Evolutionary conservation across 495 filamentous ascomycete species (phyloP).

Genomic region (Podospora bellae-mahoneyi): DNA sequence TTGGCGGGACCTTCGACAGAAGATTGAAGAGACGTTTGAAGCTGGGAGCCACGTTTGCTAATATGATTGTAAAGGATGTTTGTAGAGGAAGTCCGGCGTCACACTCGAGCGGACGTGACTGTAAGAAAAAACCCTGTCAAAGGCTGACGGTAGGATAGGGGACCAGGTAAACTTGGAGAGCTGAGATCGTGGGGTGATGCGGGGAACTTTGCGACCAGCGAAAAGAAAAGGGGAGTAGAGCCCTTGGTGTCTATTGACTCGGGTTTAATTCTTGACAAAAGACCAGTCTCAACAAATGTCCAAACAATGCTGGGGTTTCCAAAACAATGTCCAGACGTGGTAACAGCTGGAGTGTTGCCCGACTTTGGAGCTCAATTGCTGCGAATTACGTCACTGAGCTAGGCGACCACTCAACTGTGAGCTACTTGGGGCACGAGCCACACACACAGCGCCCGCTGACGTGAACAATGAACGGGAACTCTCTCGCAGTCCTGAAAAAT

Average conservation of each 20-base stretch:
- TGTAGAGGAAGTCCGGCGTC: not conserved
- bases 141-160: not conserved
- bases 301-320: not conserved
- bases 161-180: not conserved
- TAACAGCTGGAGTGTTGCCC: not conserved
- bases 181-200: not conserved
- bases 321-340: not conserved
- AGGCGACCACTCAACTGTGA: not conserved
- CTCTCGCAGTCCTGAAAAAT: too few species aligned
- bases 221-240: not conserved
- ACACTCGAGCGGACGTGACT: not conserved
- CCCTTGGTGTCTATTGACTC: not conserved
- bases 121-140: not conserved
- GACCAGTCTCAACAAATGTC: not conserved
- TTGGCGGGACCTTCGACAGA: not conserved
- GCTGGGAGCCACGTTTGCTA: slow-evolving; percentile 26
- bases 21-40: not conserved
- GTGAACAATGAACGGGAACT: not conserved
- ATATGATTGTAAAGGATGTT: not conserved
- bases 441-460: not conserved
- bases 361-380: not conserved
- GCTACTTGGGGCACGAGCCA: not conserved
- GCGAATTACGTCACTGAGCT: not conserved
- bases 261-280: not conserved
- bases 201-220: not conserved